Conservation (phyloP, 2,329 filamentous ascomycete genomes). For the Trichoderma pleuroti region DNA sequence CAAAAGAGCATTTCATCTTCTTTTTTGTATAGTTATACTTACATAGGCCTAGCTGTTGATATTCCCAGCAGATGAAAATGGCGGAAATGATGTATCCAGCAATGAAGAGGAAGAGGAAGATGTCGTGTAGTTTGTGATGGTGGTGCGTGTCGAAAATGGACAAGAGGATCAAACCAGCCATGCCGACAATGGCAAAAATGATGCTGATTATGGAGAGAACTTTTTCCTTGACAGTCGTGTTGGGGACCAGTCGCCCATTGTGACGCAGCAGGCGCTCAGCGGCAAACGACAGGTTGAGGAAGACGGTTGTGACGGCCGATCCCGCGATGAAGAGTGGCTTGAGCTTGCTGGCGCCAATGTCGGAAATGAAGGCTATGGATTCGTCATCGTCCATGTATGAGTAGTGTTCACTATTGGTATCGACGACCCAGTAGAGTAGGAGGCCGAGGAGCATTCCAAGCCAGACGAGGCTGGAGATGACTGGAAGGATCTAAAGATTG, state of each 20-base stretch:
- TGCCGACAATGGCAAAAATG: conserved; percentile 68
- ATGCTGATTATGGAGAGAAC: conserved; percentile 60
- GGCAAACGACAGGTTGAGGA: conserved; percentile 76
- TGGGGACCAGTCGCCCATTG: conserved; percentile 71
- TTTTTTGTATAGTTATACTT: conserved; percentile 27
- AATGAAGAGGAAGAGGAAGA: conserved; percentile 81
- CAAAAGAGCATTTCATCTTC: not conserved
- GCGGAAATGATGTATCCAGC: conserved; percentile 80
- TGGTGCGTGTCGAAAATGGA: conserved; percentile 79
- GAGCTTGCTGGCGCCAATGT: conserved; percentile 58
- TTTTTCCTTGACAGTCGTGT: conserved; percentile 62
- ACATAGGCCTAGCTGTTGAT: conserved; percentile 77
- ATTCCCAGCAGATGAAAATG: conserved; percentile 86
- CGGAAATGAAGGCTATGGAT: conserved; percentile 68
- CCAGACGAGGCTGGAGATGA: conserved; percentile 65
- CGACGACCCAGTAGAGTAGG: conserved; percentile 65
- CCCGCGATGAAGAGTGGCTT: conserved; percentile 78
- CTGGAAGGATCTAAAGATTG: conserved; percentile 55
- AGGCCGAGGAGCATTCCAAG: conserved; percentile 65
- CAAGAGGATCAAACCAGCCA: conserved; percentile 74
- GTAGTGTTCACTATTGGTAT: conserved; percentile 54
- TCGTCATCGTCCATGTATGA: conserved; percentile 56
- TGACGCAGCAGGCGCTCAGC: conserved; percentile 85
- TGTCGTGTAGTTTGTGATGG: conserved; percentile 65
- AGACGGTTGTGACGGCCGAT: conserved; percentile 66